Evolutionary conservation across 805 yeast genomes (phyloP).

Genomic region (Saccharomyces kudriavzevii): DNA sequence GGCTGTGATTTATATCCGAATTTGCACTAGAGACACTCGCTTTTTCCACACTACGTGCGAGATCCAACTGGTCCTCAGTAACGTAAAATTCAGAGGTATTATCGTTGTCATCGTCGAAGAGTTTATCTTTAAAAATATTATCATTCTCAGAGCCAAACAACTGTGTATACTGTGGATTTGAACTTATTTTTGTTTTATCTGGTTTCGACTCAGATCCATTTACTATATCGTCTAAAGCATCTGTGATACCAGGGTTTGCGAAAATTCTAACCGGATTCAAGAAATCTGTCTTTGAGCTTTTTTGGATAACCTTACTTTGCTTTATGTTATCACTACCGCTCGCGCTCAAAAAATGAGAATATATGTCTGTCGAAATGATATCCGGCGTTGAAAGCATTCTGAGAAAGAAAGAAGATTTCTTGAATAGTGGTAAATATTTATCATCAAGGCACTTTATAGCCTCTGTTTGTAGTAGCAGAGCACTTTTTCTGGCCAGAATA

Average conservation of each 20-base stretch:
- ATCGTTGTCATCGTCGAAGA: slow-evolving; percentile 7
- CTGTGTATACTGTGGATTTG: not conserved
- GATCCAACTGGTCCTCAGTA: slow-evolving; percentile 1
- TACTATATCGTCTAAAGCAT: slow-evolving; percentile 27
- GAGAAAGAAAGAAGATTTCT: slow-evolving; percentile 47
- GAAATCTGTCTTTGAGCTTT: not conserved
- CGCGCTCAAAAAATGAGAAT: slow-evolving; percentile 10
- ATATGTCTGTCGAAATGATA: slow-evolving; percentile 26
- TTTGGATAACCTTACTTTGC: not conserved
- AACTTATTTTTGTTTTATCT: slow-evolving; percentile 8
- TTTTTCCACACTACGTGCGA: not conserved
- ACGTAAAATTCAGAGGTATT: not conserved
- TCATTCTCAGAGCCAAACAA: slow-evolving; percentile 11
- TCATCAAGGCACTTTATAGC: slow-evolving; percentile 42
- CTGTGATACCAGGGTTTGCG: slow-evolving; percentile 28
- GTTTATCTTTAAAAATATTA: slow-evolving; percentile 8
- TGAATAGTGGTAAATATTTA: slow-evolving; percentile 55
- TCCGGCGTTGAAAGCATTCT: slow-evolving; percentile 42
- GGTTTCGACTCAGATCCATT: slow-evolving; percentile 9
- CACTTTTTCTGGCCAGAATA: slow-evolving; percentile 45
- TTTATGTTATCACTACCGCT: not conserved
- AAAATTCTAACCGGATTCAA: slow-evolving; percentile 10
- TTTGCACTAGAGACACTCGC: not conserved
- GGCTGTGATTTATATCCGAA: not conserved
- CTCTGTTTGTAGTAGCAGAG: slow-evolving; percentile 52